phyloP scores from a whole-genome alignment of 2,329 filamentous ascomycete species.

The Claviceps humidiphila region DNA sequence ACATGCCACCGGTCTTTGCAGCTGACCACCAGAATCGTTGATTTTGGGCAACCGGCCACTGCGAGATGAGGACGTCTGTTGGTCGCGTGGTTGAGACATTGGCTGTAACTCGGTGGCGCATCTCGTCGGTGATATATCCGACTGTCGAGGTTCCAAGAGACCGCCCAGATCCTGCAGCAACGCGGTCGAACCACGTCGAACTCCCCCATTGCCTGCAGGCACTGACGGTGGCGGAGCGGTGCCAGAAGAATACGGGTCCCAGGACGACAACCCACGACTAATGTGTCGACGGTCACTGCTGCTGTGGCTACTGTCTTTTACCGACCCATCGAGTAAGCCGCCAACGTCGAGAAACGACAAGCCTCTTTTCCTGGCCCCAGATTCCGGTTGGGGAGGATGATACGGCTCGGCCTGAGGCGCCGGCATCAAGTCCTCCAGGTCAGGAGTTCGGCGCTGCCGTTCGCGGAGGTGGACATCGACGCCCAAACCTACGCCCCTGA shows the following conservation, averaged over 20 bases:
- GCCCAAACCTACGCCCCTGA: constrained; percentile 63
- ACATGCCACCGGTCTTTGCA: constrained; percentile 20
- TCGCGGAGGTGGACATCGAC: constrained; percentile 40
- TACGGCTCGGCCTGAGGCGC: constrained; percentile 22
- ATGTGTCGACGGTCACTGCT: constrained; percentile 22
- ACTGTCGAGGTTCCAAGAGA: constrained; percentile 30
- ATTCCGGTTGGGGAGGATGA: constrained; percentile 23
- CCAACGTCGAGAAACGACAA: constrained; percentile 82
- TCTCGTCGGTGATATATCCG: constrained; percentile 18
- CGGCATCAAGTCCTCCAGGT: constrained; percentile 19
- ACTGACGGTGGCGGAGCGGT: constrained; percentile 28
- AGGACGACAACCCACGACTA: constrained; percentile 28
- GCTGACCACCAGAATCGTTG: constrained; percentile 27
- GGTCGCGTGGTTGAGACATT: constrained; percentile 28
- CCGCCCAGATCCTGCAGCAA: constrained; percentile 47
- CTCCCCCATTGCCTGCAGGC: constrained; percentile 29
- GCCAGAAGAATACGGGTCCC: constrained; percentile 24
- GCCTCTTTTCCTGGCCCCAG: constrained; percentile 16
- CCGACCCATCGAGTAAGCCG: constrained; percentile 48
- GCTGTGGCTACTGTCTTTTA: constrained; percentile 15
- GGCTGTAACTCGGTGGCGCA: constrained; percentile 31
- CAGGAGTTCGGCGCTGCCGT: constrained; percentile 13
- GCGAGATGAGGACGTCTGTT: constrained; percentile 18
- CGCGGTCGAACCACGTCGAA: constrained; percentile 41
- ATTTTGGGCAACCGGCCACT: constrained; percentile 21